phyloP scores from a whole-genome alignment of 2,329 filamentous ascomycete genomes.

The Fusarium praegraminearum region DNA sequence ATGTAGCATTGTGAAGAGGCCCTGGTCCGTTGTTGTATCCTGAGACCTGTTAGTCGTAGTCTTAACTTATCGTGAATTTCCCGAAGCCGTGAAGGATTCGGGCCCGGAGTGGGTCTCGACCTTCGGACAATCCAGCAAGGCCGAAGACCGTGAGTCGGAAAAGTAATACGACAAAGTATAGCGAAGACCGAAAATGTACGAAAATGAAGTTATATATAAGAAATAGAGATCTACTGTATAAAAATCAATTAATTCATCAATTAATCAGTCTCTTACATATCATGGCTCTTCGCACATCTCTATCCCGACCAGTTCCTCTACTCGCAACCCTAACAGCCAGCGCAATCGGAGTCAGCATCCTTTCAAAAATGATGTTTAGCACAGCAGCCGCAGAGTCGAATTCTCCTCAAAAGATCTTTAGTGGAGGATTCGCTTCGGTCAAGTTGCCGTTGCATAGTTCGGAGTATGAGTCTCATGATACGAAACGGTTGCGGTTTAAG shows the following conservation, averaged over 20 bases:
- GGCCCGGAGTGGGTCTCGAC: not conserved
- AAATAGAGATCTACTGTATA: too few species aligned
- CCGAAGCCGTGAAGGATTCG: not conserved
- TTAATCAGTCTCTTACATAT: not conserved
- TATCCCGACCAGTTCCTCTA: conserved; percentile 40
- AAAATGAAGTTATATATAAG: not conserved
- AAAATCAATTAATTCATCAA: not conserved
- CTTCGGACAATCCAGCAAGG: not conserved
- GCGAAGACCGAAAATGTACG: conserved; percentile 4
- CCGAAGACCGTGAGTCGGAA: not conserved
- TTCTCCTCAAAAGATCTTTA: conserved; percentile 47
- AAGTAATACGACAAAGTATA: not conserved
- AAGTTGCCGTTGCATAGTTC: conserved; percentile 63
- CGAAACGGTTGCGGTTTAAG: conserved; percentile 68
- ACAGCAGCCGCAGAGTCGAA: conserved; percentile 41
- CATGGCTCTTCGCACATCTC: conserved; percentile 31
- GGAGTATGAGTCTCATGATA: conserved; percentile 68
- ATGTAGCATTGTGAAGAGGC: too few species aligned
- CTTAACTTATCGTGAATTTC: not conserved
- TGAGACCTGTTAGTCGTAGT: not conserved
- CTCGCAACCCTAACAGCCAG: conserved; percentile 42
- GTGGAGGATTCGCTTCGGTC: conserved; percentile 56
- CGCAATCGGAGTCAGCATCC: conserved; percentile 31
- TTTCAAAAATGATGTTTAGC: conserved; percentile 39
- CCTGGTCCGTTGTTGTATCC: not conserved